These are phyloP conservation scores for Claviceps pazoutovae DNA, from an alignment of 2,329 filamentous ascomycete genomes.

Conservation along the genomic window DNA sequence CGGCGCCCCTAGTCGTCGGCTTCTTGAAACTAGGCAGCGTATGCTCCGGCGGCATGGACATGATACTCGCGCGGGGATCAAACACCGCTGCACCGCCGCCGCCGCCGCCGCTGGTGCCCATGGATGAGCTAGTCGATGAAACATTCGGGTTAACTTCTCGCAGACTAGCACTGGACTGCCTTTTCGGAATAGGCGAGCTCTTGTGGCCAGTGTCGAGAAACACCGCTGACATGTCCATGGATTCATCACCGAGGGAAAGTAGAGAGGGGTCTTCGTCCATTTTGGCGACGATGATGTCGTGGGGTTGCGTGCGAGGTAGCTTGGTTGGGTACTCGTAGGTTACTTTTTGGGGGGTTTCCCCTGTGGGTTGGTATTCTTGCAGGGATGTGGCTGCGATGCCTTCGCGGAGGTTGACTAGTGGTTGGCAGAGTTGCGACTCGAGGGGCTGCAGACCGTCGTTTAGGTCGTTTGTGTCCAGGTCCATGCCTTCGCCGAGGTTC, in stretches of 20 bases:
- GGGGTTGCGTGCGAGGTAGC: slow-evolving; percentile 57
- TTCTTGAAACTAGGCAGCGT: slow-evolving; percentile 36
- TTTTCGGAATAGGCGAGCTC: slow-evolving; percentile 12
- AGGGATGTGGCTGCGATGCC: slow-evolving; percentile 52
- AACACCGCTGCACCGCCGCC: slow-evolving; percentile 17
- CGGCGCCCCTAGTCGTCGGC: slow-evolving; percentile 17
- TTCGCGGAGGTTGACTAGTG: slow-evolving; percentile 56
- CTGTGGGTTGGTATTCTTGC: slow-evolving; percentile 72
- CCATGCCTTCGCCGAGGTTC: slow-evolving; percentile 54
- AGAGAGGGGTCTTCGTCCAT: slow-evolving; percentile 17
- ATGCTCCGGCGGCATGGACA: slow-evolving; percentile 27
- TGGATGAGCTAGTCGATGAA: slow-evolving; percentile 24
- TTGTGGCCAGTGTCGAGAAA: slow-evolving; percentile 12
- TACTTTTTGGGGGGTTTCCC: slow-evolving; percentile 69
- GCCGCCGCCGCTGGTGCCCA: slow-evolving; percentile 3
- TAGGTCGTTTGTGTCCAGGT: slow-evolving; percentile 42
- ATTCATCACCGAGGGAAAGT: background rate
- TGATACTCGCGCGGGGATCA: slow-evolving; percentile 28
- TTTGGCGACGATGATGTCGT: slow-evolving; percentile 29
- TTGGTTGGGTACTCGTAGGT: slow-evolving; percentile 68
- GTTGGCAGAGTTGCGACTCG: slow-evolving; percentile 45
- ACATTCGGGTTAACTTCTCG: slow-evolving; percentile 43
- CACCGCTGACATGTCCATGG: slow-evolving; percentile 23
- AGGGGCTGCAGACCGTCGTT: slow-evolving; percentile 49
- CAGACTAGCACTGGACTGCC: slow-evolving; percentile 23